phyloP scores from a whole-genome alignment of 768 basidiomycete genomes.

The Macrocybe gigantea region DNA sequence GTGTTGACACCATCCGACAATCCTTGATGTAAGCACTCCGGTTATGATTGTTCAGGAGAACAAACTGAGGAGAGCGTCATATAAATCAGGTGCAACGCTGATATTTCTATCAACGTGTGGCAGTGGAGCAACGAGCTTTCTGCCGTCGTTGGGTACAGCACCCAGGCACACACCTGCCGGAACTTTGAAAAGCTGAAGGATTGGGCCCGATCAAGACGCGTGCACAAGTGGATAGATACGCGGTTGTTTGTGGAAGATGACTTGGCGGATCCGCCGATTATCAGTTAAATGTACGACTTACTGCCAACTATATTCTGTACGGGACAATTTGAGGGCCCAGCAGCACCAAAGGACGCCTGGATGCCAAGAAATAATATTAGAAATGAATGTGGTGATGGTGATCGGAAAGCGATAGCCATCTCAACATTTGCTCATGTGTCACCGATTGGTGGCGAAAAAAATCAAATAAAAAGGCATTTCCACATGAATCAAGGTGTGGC shows the following conservation, averaged over 20 bases:
- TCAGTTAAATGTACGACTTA: constrained; percentile 2
- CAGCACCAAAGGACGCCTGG: too few species aligned
- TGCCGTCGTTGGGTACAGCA: neutral
- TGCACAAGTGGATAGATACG: constrained; percentile 3
- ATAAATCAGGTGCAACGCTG: neutral
- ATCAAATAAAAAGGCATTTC: too few species aligned
- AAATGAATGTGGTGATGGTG: too few species aligned
- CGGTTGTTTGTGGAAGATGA: constrained; percentile 4
- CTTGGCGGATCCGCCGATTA: constrained; percentile 1
- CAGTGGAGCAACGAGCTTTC: neutral
- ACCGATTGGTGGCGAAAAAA: too few species aligned
- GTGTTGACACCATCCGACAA: neutral
- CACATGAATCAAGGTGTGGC: too few species aligned
- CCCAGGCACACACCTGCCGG: neutral
- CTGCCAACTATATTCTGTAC: neutral
- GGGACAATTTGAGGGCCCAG: too few species aligned
- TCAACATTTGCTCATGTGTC: too few species aligned
- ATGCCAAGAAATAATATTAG: too few species aligned
- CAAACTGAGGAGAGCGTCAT: neutral
- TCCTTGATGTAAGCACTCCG: neutral
- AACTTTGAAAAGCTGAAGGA: neutral
- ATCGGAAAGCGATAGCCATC: too few species aligned
- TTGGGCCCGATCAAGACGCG: neutral
- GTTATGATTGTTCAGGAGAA: neutral
- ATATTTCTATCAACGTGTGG: neutral